Conservation (phyloP, 257 asterid genomes). For the Sherardia arvensis region DNA sequence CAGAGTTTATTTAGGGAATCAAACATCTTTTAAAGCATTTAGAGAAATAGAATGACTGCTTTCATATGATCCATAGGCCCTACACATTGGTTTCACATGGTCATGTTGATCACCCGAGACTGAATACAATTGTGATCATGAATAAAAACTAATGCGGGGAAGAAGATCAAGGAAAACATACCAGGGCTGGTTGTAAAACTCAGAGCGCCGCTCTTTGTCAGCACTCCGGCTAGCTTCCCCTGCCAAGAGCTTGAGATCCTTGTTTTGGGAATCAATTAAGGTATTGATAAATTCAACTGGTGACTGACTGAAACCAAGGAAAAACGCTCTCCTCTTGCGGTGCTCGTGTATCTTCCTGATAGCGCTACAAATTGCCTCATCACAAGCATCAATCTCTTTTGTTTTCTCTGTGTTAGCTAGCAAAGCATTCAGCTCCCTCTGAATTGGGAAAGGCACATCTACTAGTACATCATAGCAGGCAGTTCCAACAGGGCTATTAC, state of each 20-base stretch:
- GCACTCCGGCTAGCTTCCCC: constrained; percentile 78
- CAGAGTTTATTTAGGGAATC: background rate
- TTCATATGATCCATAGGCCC: background rate
- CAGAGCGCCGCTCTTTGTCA: constrained; percentile 83
- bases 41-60: background rate
- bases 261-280: constrained; percentile 78
- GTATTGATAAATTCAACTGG: constrained; percentile 90
- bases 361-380: constrained; percentile 84
- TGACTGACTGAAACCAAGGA: constrained; percentile 97
- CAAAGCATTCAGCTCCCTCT: constrained; percentile 76
- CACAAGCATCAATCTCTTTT: constrained; percentile 88
- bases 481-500: constrained; percentile 80
- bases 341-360: constrained; percentile 95
- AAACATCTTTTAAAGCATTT: background rate
- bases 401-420: constrained; percentile 81
- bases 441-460: constrained; percentile 89
- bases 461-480: constrained; percentile 87
- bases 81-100: too few relatives aligned
- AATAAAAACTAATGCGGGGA: background rate
- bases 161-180: constrained; percentile 15
- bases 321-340: constrained; percentile 80
- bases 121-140: background rate
- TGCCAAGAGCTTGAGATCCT: constrained; percentile 71
- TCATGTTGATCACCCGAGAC: background rate
- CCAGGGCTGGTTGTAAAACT: constrained; percentile 92